phyloP scores from a whole-genome alignment of 2,329 filamentous ascomycete genomes.

The Herpotrichia juniperi region DNA sequence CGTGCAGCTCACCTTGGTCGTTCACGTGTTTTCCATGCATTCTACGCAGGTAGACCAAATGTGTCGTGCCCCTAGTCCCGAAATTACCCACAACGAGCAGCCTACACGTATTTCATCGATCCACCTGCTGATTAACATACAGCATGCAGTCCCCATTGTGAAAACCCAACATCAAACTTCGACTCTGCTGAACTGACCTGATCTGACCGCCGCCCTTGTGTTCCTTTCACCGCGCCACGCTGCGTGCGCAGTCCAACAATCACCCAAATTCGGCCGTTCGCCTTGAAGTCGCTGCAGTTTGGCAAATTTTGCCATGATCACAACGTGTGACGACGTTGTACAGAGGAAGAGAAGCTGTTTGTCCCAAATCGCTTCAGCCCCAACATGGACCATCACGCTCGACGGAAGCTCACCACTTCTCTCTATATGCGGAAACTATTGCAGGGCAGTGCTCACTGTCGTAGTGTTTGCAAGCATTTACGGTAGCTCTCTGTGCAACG shows the following conservation, averaged over 20 bases:
- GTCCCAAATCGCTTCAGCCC: background rate
- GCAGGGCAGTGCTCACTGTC: background rate
- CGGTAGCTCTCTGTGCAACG: background rate
- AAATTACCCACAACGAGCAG: background rate
- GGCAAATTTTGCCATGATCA: background rate
- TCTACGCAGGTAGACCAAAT: too few relatives aligned
- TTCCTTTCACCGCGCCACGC: background rate
- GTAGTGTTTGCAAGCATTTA: background rate
- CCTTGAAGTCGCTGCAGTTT: conserved; percentile 4
- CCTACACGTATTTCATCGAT: background rate
- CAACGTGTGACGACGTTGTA: background rate
- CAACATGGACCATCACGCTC: background rate
- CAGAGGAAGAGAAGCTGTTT: conserved; percentile 2
- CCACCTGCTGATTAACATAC: too few relatives aligned
- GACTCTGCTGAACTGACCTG: background rate
- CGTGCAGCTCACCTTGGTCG: background rate
- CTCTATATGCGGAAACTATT: background rate
- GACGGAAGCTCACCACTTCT: background rate
- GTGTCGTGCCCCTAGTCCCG: too few relatives aligned
- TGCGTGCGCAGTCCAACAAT: background rate
- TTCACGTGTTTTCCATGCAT: too few relatives aligned
- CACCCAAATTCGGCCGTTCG: background rate
- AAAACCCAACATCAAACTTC: too few relatives aligned
- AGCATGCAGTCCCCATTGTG: too few relatives aligned
- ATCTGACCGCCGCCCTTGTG: background rate